Conservation (phyloP, 352 stramenopile species). For the Globisporangium abappressorium region DNA sequence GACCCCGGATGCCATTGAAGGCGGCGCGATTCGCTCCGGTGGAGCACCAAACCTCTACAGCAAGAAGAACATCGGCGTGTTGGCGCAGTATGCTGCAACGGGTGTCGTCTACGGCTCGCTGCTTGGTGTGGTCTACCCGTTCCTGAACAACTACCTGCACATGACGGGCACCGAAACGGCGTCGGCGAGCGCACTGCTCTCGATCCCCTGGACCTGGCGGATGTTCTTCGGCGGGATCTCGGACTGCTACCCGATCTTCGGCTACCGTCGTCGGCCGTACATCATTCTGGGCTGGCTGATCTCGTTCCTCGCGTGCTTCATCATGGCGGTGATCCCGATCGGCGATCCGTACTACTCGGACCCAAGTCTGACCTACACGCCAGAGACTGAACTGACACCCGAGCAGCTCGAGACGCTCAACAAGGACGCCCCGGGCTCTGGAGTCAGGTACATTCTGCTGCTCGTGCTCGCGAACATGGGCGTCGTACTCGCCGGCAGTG, state of each 20-base stretch:
- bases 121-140: constrained; percentile 13
- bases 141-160: constrained; percentile 24
- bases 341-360: constrained; percentile 14
- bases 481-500: not conserved
- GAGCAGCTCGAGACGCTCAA: not conserved
- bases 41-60: not conserved
- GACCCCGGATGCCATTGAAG: not conserved
- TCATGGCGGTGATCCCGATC: constrained; percentile 17
- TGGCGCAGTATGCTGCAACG: not conserved
- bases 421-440: not conserved
- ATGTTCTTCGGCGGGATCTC: constrained; percentile 50
- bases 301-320: constrained; percentile 13
- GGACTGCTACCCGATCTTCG: constrained; percentile 32
- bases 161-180: constrained; percentile 19
- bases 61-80: not conserved
- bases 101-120: constrained; percentile 26
- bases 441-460: not conserved
- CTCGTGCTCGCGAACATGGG: not conserved
- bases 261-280: constrained; percentile 39
- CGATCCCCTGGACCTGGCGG: constrained; percentile 53
- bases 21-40: not conserved
- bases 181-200: constrained; percentile 20
- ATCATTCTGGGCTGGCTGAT: constrained; percentile 34
- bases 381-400: not conserved
- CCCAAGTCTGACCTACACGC: not conserved